Evolutionary conservation across 2,329 filamentous ascomycete genomes (phyloP), one percentile per base, ranked within the genome.

Genomic region (Chlorencoelia australis): DNA sequence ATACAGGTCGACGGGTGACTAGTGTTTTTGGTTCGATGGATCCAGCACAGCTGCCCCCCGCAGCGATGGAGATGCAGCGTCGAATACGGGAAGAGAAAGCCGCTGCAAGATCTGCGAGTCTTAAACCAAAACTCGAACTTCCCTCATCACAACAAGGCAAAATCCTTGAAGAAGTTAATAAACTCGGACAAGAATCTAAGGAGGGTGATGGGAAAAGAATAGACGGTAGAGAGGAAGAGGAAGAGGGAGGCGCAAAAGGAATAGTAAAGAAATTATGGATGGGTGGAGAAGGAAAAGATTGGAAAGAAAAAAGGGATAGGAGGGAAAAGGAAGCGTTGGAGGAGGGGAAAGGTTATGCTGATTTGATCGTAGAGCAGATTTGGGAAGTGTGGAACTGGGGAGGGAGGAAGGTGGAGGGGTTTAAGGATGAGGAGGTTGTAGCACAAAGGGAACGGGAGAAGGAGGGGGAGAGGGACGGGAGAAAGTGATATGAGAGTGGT

Each of bases 191-290:
- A 3, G 3, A 3, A 13, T 3, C 16, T 24, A 4, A 19, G 3
- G 15, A 33, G 14, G 10, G 14, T n/a, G 4, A 20, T 14, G 3
- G 40, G 30, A 11, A 26, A 26, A 0, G 31, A 32, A 7, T 32
- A 51, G 14, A 43, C 49, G 7, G 44, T 44, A 3, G 51, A 47
- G 30, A 51, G 51, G 25, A 19, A 40, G 29, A 29, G 2, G 40
- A 39, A 22, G 46, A 46, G 18, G 32, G 33, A 17, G 22, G 16
- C 15, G 30, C 39, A 27, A 50, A 44, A 40, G 51, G 59, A 0
- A 10, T 61, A 4, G 25, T 73, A 37, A 59, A 67, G 43, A 63
- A 63, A 44, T 54, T 76, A 11, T 78, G 73, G 74, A 70, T 74
- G 66, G 74, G 73, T 21, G 64, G 63, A 24, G 71, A 75, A 53